Percentiles rank a stretch among this genome's conserved stretches.
phyloP scores from a whole-genome alignment of 208 protist species.

The Wallacemonas sp. region DNA sequence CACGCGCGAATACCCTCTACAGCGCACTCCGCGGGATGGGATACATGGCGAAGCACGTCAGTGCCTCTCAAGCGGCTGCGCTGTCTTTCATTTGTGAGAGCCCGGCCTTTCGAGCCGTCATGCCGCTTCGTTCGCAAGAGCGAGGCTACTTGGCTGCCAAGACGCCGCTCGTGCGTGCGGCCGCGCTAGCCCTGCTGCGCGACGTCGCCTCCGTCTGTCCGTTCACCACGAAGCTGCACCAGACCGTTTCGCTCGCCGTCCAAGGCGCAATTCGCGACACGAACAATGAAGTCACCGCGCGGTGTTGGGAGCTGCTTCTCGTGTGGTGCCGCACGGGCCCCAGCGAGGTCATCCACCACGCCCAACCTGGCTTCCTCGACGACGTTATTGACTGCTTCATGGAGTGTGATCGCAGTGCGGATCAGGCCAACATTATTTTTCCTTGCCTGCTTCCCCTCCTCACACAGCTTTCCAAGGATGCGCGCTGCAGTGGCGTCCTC shows the following conservation, averaged over 20 bases:
- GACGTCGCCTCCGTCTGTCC: conserved; percentile 71
- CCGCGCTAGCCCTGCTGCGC: conserved; percentile 70
- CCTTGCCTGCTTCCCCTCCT: conserved; percentile 79
- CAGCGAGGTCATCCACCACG: conserved; percentile 46
- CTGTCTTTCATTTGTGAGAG: conserved; percentile 62
- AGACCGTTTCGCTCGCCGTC: conserved; percentile 51
- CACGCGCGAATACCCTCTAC: conserved; percentile 58
- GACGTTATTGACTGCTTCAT: conserved; percentile 78
- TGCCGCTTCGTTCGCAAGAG: conserved; percentile 31
- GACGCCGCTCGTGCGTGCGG: conserved; percentile 69
- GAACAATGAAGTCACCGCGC: conserved; percentile 42
- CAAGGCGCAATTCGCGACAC: conserved; percentile 43
- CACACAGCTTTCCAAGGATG: conserved; percentile 71
- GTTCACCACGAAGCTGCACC: conserved; percentile 46
- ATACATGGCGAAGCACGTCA: conserved; percentile 80
- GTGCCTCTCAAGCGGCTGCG: conserved; percentile 45
- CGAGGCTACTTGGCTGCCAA: conserved; percentile 40
- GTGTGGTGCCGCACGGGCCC: conserved; percentile 62
- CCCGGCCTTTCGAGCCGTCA: conserved; percentile 26
- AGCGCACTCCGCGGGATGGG: conserved; percentile 65
- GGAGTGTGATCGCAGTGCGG: conserved; percentile 36
- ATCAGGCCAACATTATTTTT: conserved; percentile 76
- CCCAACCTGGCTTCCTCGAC: conserved; percentile 62
- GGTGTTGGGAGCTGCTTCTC: conserved; percentile 81
- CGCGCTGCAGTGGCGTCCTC: conserved; percentile 47